Percentiles rank a stretch among this genome's conserved stretches.
Conservation (phyloP, 129 eudicot species). For the Rutidosis leptorrhynchoides region DNA sequence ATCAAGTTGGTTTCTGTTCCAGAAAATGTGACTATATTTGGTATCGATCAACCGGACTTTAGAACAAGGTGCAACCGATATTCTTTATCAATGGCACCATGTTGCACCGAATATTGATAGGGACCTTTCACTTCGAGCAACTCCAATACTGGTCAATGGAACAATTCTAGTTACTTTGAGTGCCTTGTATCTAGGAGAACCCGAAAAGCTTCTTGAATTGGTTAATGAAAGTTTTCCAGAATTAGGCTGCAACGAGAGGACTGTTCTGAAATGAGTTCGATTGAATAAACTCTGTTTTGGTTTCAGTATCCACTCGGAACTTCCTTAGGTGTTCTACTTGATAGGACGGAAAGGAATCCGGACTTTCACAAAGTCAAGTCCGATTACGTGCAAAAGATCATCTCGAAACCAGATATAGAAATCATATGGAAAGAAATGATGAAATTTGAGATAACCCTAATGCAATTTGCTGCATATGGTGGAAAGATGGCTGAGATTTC, state of each 20-base stretch:
- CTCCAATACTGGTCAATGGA: too few species aligned
- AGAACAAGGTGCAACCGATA: background rate
- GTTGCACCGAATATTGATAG: background rate
- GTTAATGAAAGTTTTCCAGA: constrained; percentile 32
- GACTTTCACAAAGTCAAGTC: constrained; percentile 36
- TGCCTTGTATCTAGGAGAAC: constrained; percentile 37
- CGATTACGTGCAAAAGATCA: constrained; percentile 28
- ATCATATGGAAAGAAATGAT: constrained; percentile 25
- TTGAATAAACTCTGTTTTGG: constrained; percentile 33
- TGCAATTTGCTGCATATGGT: constrained; percentile 40
- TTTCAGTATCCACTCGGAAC: constrained; percentile 27
- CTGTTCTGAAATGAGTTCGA: constrained; percentile 39
- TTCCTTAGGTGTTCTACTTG: constrained; percentile 27
- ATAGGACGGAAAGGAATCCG: constrained; percentile 24
- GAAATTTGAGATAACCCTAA: constrained; percentile 16
- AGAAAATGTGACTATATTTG: background rate
- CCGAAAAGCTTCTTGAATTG: constrained; percentile 10
- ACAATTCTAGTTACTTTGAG: constrained; percentile 7
- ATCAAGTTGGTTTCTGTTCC: constrained; percentile 8
- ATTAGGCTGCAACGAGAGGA: constrained; percentile 29
- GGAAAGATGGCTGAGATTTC: constrained; percentile 37
- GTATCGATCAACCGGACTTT: background rate
- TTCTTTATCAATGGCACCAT: background rate
- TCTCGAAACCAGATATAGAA: constrained; percentile 32
- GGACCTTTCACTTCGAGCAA: background rate